Base-by-base conservation (phyloP, 306 rosid genomes). In the Trichosanthes truncata region DNA sequence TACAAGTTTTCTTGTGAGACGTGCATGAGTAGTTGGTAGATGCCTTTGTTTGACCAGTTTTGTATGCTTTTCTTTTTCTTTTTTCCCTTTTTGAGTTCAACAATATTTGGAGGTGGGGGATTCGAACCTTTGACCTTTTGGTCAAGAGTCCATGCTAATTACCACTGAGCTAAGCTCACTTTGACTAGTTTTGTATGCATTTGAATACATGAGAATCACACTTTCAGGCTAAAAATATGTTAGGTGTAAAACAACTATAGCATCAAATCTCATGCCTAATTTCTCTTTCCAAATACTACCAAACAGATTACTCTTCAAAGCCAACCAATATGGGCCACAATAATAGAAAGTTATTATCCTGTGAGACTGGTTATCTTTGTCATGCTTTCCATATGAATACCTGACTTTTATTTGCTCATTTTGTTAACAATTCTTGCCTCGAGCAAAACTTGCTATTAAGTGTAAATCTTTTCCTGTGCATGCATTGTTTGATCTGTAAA, bases 1-100 rank as follows among this genome's bases (percentile, higher is more conserved):
- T 69, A 69, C 20, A 69, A 68, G 74, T 68, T 68, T 68, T 4
- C 49, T 40, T 69, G 76, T 69, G 55, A 69, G 76, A 69, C 13
- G 36, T 69, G 35, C 36, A 41, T 69, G 53, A 71, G 36, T 45
- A 71, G 36, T 45, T 45, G 38, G 8, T 71, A 2, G 71, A 63
- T 31, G 43, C 23, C 9, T 29, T 63, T 63, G 71, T 63, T 63
- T 63, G n/a, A 33, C n/a, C 5, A 63, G 33, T 61, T 11, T 56
- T 13, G 12, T 48, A n/a, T n/a, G n/a, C n/a, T n/a, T n/a, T n/a
- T n/a, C n/a, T n/a, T n/a, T n/a, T n/a, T n/a, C n/a, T n/a, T n/a
- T n/a, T n/a, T n/a, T n/a, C n/a, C n/a, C n/a, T n/a, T n/a, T n/a
- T n/a, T n/a, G n/a, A n/a, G n/a, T n/a, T n/a, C n/a, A n/a, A n/a